Evolutionary conservation across 2,329 filamentous ascomycete genomes (phyloP), one percentile per base, ranked within the genome.

Genomic region (Fusarium albidum): DNA sequence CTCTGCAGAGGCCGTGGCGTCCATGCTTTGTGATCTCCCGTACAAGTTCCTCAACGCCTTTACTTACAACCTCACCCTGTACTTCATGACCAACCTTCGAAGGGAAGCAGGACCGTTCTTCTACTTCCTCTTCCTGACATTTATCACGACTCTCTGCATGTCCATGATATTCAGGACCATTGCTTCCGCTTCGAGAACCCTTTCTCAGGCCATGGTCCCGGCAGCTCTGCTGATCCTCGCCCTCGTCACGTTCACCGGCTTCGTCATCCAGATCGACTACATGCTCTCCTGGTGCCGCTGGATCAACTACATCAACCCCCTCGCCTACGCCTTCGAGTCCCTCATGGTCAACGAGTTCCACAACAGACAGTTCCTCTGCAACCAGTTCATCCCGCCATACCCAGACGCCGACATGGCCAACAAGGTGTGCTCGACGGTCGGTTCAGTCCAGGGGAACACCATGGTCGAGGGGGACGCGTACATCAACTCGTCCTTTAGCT

Each of bases 281-380:
- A 89, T 85, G 83, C 75, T 82, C 11, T 82, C 79, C 1, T 90
- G 86, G 85, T 82, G 82, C 32, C 74, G 82, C 32, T 89, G 86
- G 86, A 86, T 89, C 53, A 84, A 82, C 53, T 87, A 86, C 60
- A 72, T 88, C 39, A 80, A 88, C 51, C 84, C 85, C 3, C 79
- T 89, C 8, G 81, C 79, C 0, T 89, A 89, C 56, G 83, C 79
- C 0, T 90, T 89, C 60, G 86, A 89, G 57, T 75, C 79, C 1
- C 73, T 88, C 21, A 84, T 87, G 83, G 75, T 83, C 49, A 89
- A 89, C 63, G 87, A 90, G 68, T 90, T 90, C 49, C 57, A 67
- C n/a, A 55, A 52, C 3, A 61, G 67, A 1, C 37, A 63, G 1
- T 69, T 69, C 25, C n/a, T 48, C 3, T 69, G 67, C 31, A 35